Percentiles rank a stretch among this genome's conserved stretches.
Conservation (phyloP, 1,139 yeast species). For the Wickerhamomyces sp. region DNA sequence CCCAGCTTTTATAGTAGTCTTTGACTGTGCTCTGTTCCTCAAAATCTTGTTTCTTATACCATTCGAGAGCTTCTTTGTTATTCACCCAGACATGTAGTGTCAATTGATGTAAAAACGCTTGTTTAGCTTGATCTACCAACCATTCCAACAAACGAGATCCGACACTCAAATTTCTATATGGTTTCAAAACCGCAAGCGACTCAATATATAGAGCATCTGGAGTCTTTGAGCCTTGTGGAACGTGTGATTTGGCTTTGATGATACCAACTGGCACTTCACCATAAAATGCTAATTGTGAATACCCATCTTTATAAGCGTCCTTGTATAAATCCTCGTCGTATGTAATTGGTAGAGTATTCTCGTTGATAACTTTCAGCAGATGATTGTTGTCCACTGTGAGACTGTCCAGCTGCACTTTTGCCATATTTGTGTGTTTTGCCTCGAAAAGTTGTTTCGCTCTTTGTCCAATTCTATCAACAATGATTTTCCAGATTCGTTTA, state of each 20-base stretch:
- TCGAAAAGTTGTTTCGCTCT: too few species aligned
- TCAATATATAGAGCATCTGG: constrained; percentile 58
- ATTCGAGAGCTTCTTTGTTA: constrained; percentile 41
- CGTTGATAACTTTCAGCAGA: constrained; percentile 45
- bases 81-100: constrained; percentile 55
- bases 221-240: constrained; percentile 37
- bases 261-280: constrained; percentile 73
- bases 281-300: constrained; percentile 38
- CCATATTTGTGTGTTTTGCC: constrained; percentile 8
- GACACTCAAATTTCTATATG: constrained; percentile 56
- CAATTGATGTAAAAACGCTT: constrained; percentile 50
- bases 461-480: neutral
- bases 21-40: constrained; percentile 34
- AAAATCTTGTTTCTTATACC: constrained; percentile 59
- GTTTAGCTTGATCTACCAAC: constrained; percentile 50
- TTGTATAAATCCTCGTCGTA: constrained; percentile 45
- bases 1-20: constrained; percentile 50
- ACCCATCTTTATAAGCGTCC: constrained; percentile 30
- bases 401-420: constrained; percentile 45
- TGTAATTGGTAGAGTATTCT: constrained; percentile 36
- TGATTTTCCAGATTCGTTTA: neutral
- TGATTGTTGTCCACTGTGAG: constrained; percentile 53
- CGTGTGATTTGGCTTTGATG: constrained; percentile 46
- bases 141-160: constrained; percentile 56
- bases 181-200: constrained; percentile 58